Evolutionary conservation across 495 filamentous ascomycete genomes (phyloP).

Genomic region (Apodospora peruviana): DNA sequence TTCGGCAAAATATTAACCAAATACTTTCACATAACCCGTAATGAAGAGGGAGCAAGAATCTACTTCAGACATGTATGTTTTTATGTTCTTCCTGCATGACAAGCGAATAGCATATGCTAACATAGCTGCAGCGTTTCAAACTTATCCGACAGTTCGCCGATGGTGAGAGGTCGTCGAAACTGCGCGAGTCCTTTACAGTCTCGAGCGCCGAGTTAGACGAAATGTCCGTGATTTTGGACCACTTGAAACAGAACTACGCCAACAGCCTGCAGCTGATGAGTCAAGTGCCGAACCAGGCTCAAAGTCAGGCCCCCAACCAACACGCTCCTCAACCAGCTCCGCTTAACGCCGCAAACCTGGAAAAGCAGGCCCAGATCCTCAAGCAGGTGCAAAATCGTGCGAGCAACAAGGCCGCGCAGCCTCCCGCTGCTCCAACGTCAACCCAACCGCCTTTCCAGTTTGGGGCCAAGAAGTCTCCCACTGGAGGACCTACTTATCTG

Average conservation of each 20-base stretch:
- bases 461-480: conserved; percentile 63
- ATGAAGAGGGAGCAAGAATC: conserved; percentile 37
- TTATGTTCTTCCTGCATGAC: not conserved
- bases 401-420: conserved; percentile 35
- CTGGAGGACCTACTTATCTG: conserved; percentile 58
- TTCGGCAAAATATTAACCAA: conserved; percentile 25
- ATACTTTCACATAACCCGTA: conserved; percentile 38
- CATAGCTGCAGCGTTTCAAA: conserved; percentile 44
- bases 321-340: conserved; percentile 37
- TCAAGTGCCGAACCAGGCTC: conserved; percentile 5
- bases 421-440: conserved; percentile 59
- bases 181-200: conserved; percentile 52
- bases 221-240: conserved; percentile 29
- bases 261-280: conserved; percentile 5
- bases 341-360: conserved; percentile 62
- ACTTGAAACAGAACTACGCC: conserved; percentile 18
- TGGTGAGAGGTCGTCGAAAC: conserved; percentile 38
- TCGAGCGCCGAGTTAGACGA: conserved; percentile 48
- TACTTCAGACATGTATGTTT: conserved; percentile 45
- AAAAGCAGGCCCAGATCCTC: conserved; percentile 55
- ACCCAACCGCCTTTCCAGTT: conserved; percentile 62
- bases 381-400: conserved; percentile 45
- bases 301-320: conserved; percentile 10
- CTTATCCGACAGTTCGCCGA: conserved; percentile 56
- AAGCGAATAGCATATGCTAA: conserved; percentile 16